phyloP scores from a whole-genome alignment of 805 yeast species.

The Saturnispora saitoi region DNA sequence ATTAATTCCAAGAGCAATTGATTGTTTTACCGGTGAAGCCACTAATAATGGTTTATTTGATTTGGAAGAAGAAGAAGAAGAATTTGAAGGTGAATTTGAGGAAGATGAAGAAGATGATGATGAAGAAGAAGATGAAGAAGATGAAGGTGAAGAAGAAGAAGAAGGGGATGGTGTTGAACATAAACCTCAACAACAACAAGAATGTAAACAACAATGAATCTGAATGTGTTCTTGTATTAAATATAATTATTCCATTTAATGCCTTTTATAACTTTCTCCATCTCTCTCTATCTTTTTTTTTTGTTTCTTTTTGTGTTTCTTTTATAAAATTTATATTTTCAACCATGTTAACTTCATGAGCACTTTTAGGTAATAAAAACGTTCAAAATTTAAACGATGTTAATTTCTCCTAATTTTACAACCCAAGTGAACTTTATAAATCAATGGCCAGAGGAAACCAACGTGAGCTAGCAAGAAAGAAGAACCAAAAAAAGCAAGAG shows the following conservation, averaged over 20 bases:
- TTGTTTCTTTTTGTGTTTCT: not conserved
- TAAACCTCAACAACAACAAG: slow-evolving; percentile 58
- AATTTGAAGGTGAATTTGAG: slow-evolving; percentile 51
- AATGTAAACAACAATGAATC: slow-evolving; percentile 59
- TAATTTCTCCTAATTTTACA: not conserved
- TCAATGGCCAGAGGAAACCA: slow-evolving; percentile 93
- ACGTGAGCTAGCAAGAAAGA: slow-evolving; percentile 87
- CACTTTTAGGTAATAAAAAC: not conserved
- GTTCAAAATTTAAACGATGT: not conserved
- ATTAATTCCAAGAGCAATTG: slow-evolving; percentile 91
- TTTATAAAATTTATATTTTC: not conserved
- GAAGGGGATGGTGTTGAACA: slow-evolving; percentile 33
- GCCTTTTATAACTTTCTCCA: too few relatives aligned
- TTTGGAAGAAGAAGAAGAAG: slow-evolving; percentile 47
- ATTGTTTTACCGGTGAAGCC: slow-evolving; percentile 98
- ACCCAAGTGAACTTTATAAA: not conserved
- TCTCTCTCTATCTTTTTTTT: not conserved
- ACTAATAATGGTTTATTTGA: slow-evolving; percentile 56
- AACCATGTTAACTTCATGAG: not conserved
- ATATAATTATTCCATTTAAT: not conserved
- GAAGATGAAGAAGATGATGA: slow-evolving; percentile 55
- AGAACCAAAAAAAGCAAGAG: slow-evolving; percentile 73
- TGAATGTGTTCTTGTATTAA: not conserved
- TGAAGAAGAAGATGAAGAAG: slow-evolving; percentile 56
- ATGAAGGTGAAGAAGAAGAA: slow-evolving; percentile 23